Evolutionary conservation across 83 land plant genomes (phyloP), one percentile per base, ranked within the genome.

Genomic region (Thuja plicata): DNA sequence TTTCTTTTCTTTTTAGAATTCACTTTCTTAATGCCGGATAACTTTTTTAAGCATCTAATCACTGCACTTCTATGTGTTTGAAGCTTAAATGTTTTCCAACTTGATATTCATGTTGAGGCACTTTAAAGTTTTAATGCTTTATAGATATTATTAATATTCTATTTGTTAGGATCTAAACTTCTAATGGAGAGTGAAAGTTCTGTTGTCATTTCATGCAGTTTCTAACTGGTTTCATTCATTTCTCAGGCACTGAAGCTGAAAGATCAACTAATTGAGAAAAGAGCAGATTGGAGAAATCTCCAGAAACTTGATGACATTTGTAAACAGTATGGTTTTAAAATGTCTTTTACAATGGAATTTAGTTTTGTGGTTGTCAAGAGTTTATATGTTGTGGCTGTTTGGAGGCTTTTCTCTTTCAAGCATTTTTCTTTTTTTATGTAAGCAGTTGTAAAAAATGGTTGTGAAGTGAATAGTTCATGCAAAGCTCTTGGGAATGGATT

Each of bases 241-340:
- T 83, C 0, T 46, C 85, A 83, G 85, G 85, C 50, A 43, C n/a
- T 83, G 52, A 83, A 48, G 27, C 85, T 83, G 30, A 48, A 83
- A 83, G 85, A 83, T 30, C 37, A 83, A 48, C 85, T 83, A 12
- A 46, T 5, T 1, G 16, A 83, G 55, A 83, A 48, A 46, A 45
- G 85, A 15, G 55, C n/a, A 83, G 85, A 83, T 10, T 83, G 85
- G 85, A 45, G 55, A 83, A 48, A 83, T 83, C 85, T 83, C 1
- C 85, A 83, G 34, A 83, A 83, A n/a, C 85, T 83, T 43, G 85
- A 83, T 83, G 54, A 46, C 24, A 46, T n/a, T 32, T 27, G 10
- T 48, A 83, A 83, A 48, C 21, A 34, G 85, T 83, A n/a, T 24
- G 48, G 52, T 45, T 83, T 6, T 34, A 83, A 11, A 83, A 27